phyloP scores from a whole-genome alignment of 1,139 yeast genomes.

The Cylindricascospora bacillispora region DNA sequence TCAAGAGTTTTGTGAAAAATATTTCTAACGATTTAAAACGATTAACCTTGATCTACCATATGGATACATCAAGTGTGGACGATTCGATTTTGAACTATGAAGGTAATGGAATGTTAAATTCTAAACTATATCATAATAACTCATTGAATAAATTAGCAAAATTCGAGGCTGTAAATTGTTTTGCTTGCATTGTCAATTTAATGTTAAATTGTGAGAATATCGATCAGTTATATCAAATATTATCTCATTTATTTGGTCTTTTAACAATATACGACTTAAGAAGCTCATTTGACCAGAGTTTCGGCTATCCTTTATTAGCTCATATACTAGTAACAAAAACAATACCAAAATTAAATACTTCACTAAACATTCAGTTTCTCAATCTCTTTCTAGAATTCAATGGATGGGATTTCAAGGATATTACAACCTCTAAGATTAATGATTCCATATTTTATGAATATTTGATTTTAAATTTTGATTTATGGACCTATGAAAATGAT shows the following conservation, averaged over 20 bases:
- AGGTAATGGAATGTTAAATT: no score
- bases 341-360: constrained; percentile 10
- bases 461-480: constrained; percentile 36
- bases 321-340: constrained; percentile 19
- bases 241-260: background rate
- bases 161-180: no score
- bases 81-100: no score
- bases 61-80: no score
- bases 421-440: constrained; percentile 33
- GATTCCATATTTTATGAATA: constrained; percentile 35
- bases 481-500: constrained; percentile 31
- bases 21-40: no score
- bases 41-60: no score
- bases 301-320: constrained; percentile 15
- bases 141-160: no score
- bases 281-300: constrained; percentile 10
- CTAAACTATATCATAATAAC: no score
- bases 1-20: no score
- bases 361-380: constrained; percentile 25
- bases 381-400: constrained; percentile 32
- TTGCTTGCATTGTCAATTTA: no score
- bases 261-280: constrained; percentile 9
- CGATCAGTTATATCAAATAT: background rate
- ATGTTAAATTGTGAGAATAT: no score
- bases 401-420: constrained; percentile 33